A percentile compares a stretch with the other conserved stretches of the same genome.
Evolutionary conservation across 2,329 filamentous ascomycete genomes (phyloP).

Genomic region (Talaromyces piceae): DNA sequence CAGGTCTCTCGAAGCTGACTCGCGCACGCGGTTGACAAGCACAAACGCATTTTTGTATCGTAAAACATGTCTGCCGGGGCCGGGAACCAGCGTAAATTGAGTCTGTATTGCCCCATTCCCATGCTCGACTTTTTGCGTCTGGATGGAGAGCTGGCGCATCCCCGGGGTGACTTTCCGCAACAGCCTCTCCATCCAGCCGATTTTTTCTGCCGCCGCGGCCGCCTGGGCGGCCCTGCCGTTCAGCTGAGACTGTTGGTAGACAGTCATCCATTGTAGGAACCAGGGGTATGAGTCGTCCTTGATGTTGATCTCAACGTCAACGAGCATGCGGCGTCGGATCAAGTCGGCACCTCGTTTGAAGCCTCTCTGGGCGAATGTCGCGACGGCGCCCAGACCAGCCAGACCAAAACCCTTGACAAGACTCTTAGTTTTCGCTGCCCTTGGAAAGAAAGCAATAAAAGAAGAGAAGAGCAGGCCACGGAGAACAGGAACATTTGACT

Average conservation of each 20-base stretch:
- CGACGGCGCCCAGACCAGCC: slow-evolving; percentile 74
- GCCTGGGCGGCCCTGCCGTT: slow-evolving; percentile 36
- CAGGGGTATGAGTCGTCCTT: slow-evolving; percentile 90
- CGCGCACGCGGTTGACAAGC: slow-evolving; percentile 76
- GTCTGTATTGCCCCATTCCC: slow-evolving; percentile 65
- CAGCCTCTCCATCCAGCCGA: slow-evolving; percentile 45
- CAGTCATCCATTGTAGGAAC: slow-evolving; percentile 90
- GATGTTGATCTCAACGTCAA: slow-evolving; percentile 92
- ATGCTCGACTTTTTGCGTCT: slow-evolving; percentile 55
- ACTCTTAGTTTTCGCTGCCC: not conserved
- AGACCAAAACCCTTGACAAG: slow-evolving; percentile 68
- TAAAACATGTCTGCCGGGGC: slow-evolving; percentile 80
- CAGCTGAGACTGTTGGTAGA: slow-evolving; percentile 61
- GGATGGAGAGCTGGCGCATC: slow-evolving; percentile 57
- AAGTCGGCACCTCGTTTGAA: slow-evolving; percentile 64
- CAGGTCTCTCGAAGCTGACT: slow-evolving; percentile 69
- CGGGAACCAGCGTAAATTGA: slow-evolving; percentile 81
- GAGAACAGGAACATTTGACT: too few species aligned
- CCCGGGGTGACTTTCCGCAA: slow-evolving; percentile 52
- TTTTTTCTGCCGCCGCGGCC: slow-evolving; percentile 35
- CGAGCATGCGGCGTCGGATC: slow-evolving; percentile 75
- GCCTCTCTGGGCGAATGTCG: slow-evolving; percentile 73
- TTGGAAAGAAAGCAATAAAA: slow-evolving; percentile 2
- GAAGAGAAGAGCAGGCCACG: too few species aligned
- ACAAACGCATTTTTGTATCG: slow-evolving; percentile 84